These are phyloP conservation scores for Nicotiana tabacum DNA, from an alignment of 257 asterid species.

Conservation along the genomic window DNA sequence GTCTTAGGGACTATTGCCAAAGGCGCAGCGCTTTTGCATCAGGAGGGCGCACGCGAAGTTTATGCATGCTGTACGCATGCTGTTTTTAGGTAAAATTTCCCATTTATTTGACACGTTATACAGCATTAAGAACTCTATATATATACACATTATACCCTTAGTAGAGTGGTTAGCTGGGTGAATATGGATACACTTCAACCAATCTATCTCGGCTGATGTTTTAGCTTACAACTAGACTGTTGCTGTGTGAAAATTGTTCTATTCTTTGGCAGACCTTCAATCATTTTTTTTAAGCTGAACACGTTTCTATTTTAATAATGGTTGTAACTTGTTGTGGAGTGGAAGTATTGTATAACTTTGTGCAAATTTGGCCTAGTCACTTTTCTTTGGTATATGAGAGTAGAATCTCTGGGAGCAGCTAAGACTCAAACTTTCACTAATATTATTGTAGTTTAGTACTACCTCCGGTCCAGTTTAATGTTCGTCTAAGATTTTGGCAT, in stretches of 20 bases:
- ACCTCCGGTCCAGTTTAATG: neutral
- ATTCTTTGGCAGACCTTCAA: neutral
- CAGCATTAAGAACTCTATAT: neutral
- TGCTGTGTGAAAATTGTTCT: neutral
- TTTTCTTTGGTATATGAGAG: neutral
- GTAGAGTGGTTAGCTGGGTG: neutral
- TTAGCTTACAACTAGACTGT: neutral
- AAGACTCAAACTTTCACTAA: neutral
- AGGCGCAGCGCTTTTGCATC: slow-evolving; percentile 89
- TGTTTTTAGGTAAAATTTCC: slow-evolving; percentile 64
- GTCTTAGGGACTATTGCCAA: slow-evolving; percentile 79
- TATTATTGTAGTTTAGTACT: too few species aligned
- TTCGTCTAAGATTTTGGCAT: neutral
- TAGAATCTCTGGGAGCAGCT: neutral
- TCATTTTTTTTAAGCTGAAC: neutral
- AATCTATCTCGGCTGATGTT: neutral
- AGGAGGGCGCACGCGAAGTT: slow-evolving; percentile 94
- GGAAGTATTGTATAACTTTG: neutral
- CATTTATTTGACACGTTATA: neutral
- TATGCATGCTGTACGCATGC: slow-evolving; percentile 97
- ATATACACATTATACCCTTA: neutral
- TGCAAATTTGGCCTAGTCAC: neutral
- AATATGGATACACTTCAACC: neutral
- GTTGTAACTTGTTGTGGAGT: neutral
- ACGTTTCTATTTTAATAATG: neutral